Conservation (phyloP, 371 early-diverging fungal genomes). For the Syncephalastrum racemosum region DNA sequence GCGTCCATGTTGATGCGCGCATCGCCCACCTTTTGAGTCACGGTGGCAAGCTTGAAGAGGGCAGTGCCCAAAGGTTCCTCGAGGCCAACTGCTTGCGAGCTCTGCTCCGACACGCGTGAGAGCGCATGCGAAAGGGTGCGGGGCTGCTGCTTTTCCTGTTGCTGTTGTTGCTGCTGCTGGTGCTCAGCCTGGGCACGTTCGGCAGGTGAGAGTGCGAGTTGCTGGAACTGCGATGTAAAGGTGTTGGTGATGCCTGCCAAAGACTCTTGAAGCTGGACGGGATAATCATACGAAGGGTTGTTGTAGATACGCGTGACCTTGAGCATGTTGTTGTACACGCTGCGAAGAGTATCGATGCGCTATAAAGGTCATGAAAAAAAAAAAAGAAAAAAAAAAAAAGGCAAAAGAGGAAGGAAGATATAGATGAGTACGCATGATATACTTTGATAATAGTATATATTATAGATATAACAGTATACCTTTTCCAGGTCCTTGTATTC, state of each 20-base stretch:
- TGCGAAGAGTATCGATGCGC: slow-evolving; percentile 69
- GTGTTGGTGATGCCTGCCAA: slow-evolving; percentile 66
- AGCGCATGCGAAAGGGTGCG: slow-evolving; percentile 76
- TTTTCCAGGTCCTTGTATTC: slow-evolving; percentile 86
- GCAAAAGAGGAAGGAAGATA: slow-evolving; percentile 1
- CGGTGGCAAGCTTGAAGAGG: slow-evolving; percentile 77
- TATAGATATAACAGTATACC: slow-evolving; percentile 41
- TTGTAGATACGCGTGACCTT: slow-evolving; percentile 75
- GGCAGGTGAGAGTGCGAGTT: slow-evolving; percentile 55
- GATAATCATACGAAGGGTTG: slow-evolving; percentile 75
- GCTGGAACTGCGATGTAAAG: slow-evolving; percentile 63
- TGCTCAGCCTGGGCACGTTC: slow-evolving; percentile 45
- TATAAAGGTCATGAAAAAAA: too few relatives aligned
- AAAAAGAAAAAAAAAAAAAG: too few relatives aligned
- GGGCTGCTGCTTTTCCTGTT: slow-evolving; percentile 43
- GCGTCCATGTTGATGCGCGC: slow-evolving; percentile 74
- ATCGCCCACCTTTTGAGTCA: slow-evolving; percentile 83
- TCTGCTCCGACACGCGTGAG: slow-evolving; percentile 64
- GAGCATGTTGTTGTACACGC: slow-evolving; percentile 67
- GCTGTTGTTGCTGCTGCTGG: slow-evolving; percentile 10
- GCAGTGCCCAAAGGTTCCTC: slow-evolving; percentile 84
- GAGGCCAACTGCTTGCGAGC: slow-evolving; percentile 64
- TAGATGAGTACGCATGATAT: too few relatives aligned
- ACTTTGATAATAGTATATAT: background rate
- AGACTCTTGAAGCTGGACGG: slow-evolving; percentile 73